Evolutionary conservation across 2,329 filamentous ascomycete species (phyloP), one percentile per base, ranked within the genome.

Genomic region (Onygenales sp.): DNA sequence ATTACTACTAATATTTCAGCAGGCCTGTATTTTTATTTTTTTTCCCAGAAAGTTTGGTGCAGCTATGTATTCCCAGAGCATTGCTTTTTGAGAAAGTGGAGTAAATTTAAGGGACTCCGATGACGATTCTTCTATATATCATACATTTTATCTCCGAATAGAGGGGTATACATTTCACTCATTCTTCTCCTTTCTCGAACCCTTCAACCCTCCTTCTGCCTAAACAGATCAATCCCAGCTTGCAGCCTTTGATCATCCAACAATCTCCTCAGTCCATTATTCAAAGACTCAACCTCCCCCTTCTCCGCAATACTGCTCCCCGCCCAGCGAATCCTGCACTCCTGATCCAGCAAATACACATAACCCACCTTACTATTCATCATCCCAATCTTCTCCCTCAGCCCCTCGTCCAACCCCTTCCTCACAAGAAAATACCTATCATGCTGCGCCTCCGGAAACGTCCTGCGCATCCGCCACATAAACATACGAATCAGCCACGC

Each of bases 361-460:
- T 96, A 97, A 39, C 91, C 92, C 36, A 96, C 92, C 71, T 91
- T 94, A 60, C 83, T 84, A 71, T 98, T 98, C 66, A 95, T 74
- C 66, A 95, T 69, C 5, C 81, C 82, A 62, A 85, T 78, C 4
- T 78, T 75, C 63, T 83, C 79, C 59, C 78, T 75, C 42, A 84
- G 72, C 14, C 73, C 67, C 48, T 82, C 78, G 11, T 70, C 75
- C 21, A 85, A 71, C 2, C 81, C 81, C 56, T 74, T 78, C 55
- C 76, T 72, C 14, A 85, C 75, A 53, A 84, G 68, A 62, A 85
- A 85, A 61, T 83, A 84, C 54, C 73, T 72, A 21, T 68, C 70
- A 69, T 82, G 80, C 53, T 81, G 75, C 56, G 78, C 71, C 58
- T 71, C 61, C 6, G 72, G 69, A 56, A 75, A 68, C 57, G 72